Conservation (phyloP, 768 basidiomycete species). For the Filobasidium wieringae region DNA sequence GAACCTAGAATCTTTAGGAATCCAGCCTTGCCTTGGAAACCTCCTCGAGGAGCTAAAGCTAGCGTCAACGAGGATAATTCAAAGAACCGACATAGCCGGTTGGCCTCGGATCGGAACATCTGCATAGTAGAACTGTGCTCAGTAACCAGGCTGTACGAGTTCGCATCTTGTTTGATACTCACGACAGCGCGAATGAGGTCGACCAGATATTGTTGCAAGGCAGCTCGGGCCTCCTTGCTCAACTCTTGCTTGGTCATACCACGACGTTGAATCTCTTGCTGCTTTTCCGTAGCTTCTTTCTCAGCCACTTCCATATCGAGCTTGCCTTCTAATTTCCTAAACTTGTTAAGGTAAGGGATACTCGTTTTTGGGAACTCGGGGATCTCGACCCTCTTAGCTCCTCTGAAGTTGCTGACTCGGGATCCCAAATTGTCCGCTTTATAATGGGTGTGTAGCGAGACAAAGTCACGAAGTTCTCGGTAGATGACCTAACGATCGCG, state of each 20-base stretch:
- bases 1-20: slow-evolving; percentile 45
- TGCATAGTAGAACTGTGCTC: slow-evolving; percentile 34
- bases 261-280: slow-evolving; percentile 17
- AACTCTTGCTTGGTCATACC: slow-evolving; percentile 26
- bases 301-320: slow-evolving; percentile 46
- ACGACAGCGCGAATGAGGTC: slow-evolving; percentile 80
- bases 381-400: slow-evolving; percentile 55
- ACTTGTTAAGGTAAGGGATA: slow-evolving; percentile 74
- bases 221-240: slow-evolving; percentile 60
- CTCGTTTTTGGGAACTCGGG: slow-evolving; percentile 81
- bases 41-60: slow-evolving; percentile 59
- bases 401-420: slow-evolving; percentile 49
- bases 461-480: slow-evolving; percentile 79
- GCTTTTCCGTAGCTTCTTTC: slow-evolving; percentile 39
- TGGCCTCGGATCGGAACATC: slow-evolving; percentile 94
- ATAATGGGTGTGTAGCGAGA: slow-evolving; percentile 82
- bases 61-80: slow-evolving; percentile 84
- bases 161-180: slow-evolving; percentile 29
- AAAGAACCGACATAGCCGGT: slow-evolving; percentile 76
- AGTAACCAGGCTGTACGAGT: no score
- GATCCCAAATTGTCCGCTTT: slow-evolving; percentile 55
- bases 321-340: slow-evolving; percentile 56
- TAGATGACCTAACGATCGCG: slow-evolving; percentile 33
- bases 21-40: slow-evolving; percentile 83
- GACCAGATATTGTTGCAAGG: slow-evolving; percentile 76